Evolutionary conservation across 495 filamentous ascomycete genomes (phyloP).

Genomic region (Tuber brumale): DNA sequence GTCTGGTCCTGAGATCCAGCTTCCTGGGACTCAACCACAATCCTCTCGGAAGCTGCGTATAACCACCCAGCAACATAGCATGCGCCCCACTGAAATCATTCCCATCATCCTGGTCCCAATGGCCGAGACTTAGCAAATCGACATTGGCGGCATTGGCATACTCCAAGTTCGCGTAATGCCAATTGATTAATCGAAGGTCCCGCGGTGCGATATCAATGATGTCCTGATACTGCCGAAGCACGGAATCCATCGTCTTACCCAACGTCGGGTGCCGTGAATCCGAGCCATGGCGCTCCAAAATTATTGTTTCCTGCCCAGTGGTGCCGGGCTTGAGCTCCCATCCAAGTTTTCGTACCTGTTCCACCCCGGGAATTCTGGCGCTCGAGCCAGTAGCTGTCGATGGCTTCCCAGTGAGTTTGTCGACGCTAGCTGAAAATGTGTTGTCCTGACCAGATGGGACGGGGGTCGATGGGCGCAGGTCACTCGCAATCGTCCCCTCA

Average conservation of each 20-base stretch:
- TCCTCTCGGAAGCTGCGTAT: constrained; percentile 80
- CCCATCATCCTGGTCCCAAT: constrained; percentile 94
- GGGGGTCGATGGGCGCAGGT: constrained; percentile 22
- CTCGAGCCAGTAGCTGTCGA: constrained; percentile 44
- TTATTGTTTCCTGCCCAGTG: constrained; percentile 59
- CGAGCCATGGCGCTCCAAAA: constrained; percentile 60
- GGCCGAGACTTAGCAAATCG: constrained; percentile 74
- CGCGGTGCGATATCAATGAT: constrained; percentile 75
- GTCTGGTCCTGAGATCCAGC: constrained; percentile 70
- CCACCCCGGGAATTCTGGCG: constrained; percentile 46
- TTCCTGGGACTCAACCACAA: constrained; percentile 66
- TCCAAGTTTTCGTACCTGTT: constrained; percentile 53
- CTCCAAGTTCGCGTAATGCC: constrained; percentile 97
- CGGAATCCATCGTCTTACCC: constrained; percentile 82
- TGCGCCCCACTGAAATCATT: constrained; percentile 97
- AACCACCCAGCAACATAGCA: constrained; percentile 84
- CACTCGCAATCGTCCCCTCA: constrained; percentile 49
- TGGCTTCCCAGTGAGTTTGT: constrained; percentile 43
- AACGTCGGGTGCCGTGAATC: constrained; percentile 62
- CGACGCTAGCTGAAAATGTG: constrained; percentile 41
- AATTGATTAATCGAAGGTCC: constrained; percentile 87
- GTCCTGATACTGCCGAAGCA: constrained; percentile 75
- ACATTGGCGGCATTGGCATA: constrained; percentile 92
- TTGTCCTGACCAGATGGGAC: constrained; percentile 14
- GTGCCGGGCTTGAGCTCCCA: constrained; percentile 67